A percentile compares a stretch with the other conserved stretches of the same genome.
Evolutionary conservation across 2,329 filamentous ascomycete species (phyloP).

Genomic region (Bipolaris bicolor): DNA sequence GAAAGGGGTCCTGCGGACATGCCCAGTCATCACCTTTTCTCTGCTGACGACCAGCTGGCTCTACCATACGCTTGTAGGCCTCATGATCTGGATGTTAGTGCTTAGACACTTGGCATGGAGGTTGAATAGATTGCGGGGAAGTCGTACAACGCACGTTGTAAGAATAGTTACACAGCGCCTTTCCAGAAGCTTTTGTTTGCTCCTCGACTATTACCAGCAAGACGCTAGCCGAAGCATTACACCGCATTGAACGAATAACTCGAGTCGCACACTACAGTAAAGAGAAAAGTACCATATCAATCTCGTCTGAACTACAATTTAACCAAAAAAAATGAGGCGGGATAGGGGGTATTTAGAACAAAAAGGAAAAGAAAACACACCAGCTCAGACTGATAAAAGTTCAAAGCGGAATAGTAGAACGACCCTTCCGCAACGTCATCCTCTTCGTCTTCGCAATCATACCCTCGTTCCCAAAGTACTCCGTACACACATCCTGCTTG

Average conservation of each 20-base stretch:
- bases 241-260: no score
- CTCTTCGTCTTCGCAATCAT: slow-evolving; percentile 5
- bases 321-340: no score
- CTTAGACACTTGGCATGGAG: not conserved
- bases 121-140: not conserved
- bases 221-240: no score
- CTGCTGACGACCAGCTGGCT: not conserved
- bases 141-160: not conserved
- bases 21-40: not conserved
- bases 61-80: slow-evolving; percentile 1
- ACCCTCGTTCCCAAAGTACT: slow-evolving; percentile 7
- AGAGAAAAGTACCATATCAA: no score
- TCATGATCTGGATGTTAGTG: not conserved
- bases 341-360: not conserved
- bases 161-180: no score
- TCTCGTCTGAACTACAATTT: no score
- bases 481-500: slow-evolving; percentile 4
- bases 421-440: not conserved
- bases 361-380: not conserved
- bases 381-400: no score
- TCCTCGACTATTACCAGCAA: no score
- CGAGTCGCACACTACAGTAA: no score
- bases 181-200: no score
- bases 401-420: no score
- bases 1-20: not conserved